phyloP scores from a whole-genome alignment of 2,329 filamentous ascomycete species.

The Ophiostoma australiae region DNA sequence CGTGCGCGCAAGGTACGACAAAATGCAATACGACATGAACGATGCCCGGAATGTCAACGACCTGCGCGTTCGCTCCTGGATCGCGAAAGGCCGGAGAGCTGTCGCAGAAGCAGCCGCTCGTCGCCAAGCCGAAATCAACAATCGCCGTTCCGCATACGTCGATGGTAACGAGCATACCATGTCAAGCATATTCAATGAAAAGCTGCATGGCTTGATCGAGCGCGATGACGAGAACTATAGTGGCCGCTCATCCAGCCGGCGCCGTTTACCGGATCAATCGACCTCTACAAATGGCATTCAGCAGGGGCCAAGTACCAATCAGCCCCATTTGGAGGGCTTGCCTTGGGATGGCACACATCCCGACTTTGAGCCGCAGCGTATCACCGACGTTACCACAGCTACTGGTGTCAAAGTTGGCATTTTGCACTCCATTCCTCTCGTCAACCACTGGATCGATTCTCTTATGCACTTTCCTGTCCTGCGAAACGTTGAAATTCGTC shows the following conservation, averaged over 20 bases:
- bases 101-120: neutral
- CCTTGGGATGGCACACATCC: neutral
- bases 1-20: conserved; percentile 25
- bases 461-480: conserved; percentile 38
- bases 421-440: conserved; percentile 32
- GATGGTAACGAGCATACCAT: neutral
- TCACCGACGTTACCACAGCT: neutral
- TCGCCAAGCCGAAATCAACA: neutral
- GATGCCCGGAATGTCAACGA: conserved; percentile 21
- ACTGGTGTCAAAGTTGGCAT: neutral
- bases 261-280: neutral
- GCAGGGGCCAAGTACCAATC: neutral
- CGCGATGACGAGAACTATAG: neutral
- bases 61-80: conserved; percentile 22
- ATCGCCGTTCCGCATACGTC: neutral
- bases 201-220: neutral
- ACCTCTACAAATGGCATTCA: neutral
- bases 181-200: neutral
- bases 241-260: neutral
- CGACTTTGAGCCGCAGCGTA: neutral
- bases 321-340: neutral
- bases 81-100: conserved; percentile 8
- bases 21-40: neutral
- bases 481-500: conserved; percentile 41
- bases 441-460: conserved; percentile 40